Evolutionary conservation across 345 rosid genomes (phyloP), one percentile per base, ranked within the genome.

Genomic region (Pistacia vera): DNA sequence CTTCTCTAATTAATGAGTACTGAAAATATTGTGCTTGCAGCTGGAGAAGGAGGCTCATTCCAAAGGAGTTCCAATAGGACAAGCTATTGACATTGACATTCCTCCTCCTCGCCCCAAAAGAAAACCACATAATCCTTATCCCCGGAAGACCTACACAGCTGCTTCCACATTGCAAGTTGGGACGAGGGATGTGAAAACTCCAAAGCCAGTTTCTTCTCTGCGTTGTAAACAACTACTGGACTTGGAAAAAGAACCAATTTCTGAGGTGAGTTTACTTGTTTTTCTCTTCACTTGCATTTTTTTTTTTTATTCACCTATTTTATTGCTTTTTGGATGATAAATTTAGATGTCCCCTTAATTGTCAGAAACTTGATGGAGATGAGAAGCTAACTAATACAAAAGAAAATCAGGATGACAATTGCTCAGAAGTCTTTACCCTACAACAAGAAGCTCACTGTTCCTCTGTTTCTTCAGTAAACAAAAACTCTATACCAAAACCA

Each of bases 21-120:
- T 52, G 65, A 75, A 61, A 67, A 71, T 56, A 65, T 76, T 65
- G 71, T 30, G 57, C 75, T 79, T 76, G 79, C 90, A 95, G 99
- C 79, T 95, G 87, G 97, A 95, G 89, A 95, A 93, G 93, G 99
- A 95, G 80, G 99, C 99, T 75, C 83, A 83, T 71, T 87, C 88
- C 55, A 95, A 93, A 85, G 98, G 97, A 44, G 80, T 91, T 80
- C 87, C 95, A 25, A 66, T 88, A 76, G 87, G 91, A 73, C 93
- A 93, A 83, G 83, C 93, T 58, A 80, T 91, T 65, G 92, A 95
- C 77, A 89, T 95, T 80, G 89, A 88, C 74, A 95, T 95, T 79
- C 99, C 99, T 52, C 98, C 99, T 85, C 98, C 99, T 41, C 93
- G 99, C 57, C 99, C 98, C 56, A 95, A 95, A 80, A 88, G 93